Evolutionary conservation across 805 yeast species (phyloP).

Genomic region (Starmerella apicola): DNA sequence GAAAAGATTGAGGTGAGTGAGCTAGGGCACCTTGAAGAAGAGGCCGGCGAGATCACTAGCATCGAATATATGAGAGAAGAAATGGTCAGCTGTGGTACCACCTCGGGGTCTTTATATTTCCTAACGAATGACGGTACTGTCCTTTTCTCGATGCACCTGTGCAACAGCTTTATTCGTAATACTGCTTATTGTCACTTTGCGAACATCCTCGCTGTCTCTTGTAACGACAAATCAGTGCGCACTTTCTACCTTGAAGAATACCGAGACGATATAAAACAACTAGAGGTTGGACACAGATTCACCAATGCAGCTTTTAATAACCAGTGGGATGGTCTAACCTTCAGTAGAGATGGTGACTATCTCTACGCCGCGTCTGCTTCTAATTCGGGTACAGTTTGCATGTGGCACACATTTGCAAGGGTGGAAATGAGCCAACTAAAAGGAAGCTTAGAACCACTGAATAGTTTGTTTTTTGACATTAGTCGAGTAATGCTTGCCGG

Average conservation of each 20-base stretch:
- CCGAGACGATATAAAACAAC: background rate
- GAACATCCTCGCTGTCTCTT: constrained; percentile 8
- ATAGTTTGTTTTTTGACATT: constrained; percentile 10
- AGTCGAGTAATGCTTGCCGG: constrained; percentile 9
- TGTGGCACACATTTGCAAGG: constrained; percentile 10
- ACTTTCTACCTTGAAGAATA: constrained; percentile 7
- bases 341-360: constrained; percentile 14
- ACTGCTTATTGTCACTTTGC: constrained; percentile 2
- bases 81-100: constrained; percentile 8
- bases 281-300: constrained; percentile 10
- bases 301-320: constrained; percentile 8
- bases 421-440: constrained; percentile 7
- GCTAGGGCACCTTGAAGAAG: no score
- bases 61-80: constrained; percentile 2
- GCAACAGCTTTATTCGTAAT: constrained; percentile 7
- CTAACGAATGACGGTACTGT: background rate
- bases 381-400: constrained; percentile 6
- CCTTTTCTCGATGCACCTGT: constrained; percentile 1
- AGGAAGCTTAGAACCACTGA: constrained; percentile 7
- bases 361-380: constrained; percentile 14
- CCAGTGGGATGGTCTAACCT: constrained; percentile 9
- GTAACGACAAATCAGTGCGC: constrained; percentile 12
- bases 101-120: constrained; percentile 9
- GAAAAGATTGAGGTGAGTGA: no score
- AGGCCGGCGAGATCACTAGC: background rate